phyloP scores from a whole-genome alignment of 2,329 filamentous ascomycete genomes.

The Microdochium trichocladiopsis region DNA sequence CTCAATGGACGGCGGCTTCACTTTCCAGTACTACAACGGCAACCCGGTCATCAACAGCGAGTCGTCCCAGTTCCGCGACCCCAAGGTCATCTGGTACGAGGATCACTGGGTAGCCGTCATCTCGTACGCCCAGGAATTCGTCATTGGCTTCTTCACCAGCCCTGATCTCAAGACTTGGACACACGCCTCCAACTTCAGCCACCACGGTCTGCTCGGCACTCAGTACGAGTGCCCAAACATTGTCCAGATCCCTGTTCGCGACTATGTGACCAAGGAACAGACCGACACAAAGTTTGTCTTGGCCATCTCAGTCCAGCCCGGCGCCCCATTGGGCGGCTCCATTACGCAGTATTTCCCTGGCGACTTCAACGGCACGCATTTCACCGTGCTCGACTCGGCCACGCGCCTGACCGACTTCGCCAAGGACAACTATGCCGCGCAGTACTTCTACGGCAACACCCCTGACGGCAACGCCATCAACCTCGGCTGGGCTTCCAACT shows the following conservation, averaged over 20 bases:
- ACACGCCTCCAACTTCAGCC: constrained; percentile 49
- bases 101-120: constrained; percentile 51
- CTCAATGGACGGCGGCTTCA: constrained; percentile 53
- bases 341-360: constrained; percentile 50
- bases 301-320: constrained; percentile 47
- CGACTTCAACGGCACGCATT: constrained; percentile 58
- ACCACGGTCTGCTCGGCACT: constrained; percentile 40
- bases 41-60: constrained; percentile 55
- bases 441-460: constrained; percentile 43
- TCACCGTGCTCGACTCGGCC: constrained; percentile 33
- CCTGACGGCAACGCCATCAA: constrained; percentile 32
- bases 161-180: constrained; percentile 52
- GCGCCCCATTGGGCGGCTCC: constrained; percentile 48
- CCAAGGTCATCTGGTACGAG: constrained; percentile 55
- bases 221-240: constrained; percentile 61
- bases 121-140: constrained; percentile 46
- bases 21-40: constrained; percentile 48
- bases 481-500: constrained; percentile 52
- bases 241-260: constrained; percentile 42
- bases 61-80: constrained; percentile 54
- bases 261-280: constrained; percentile 11
- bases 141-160: constrained; percentile 55
- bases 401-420: constrained; percentile 36
- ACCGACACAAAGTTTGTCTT: constrained; percentile 35
- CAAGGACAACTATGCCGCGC: constrained; percentile 49